A percentile compares a stretch with the other conserved stretches of the same genome.
These are phyloP conservation scores for Capsicum chinense DNA, from an alignment of 257 asterid genomes.

Conservation along the genomic window DNA sequence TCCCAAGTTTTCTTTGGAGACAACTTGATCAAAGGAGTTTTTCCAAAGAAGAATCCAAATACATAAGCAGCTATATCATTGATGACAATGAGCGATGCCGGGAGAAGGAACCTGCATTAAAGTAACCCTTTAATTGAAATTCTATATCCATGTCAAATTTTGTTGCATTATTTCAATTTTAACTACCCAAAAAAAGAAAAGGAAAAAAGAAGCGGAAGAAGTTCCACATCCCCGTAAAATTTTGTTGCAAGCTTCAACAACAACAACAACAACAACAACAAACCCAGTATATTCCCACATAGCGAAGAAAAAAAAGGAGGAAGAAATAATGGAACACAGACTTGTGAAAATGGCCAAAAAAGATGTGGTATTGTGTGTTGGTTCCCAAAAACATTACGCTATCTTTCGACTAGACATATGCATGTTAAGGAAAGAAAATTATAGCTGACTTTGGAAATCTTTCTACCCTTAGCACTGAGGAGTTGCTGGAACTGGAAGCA, in stretches of 20 bases:
- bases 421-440: neutral
- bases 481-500: too few species aligned
- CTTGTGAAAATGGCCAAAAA: neutral
- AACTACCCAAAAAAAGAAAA: neutral
- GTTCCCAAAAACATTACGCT: neutral
- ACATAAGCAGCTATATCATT: constrained; percentile 86
- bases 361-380: neutral
- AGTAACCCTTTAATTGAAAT: constrained; percentile 37
- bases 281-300: too few species aligned
- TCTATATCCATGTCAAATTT: constrained; percentile 35
- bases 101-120: constrained; percentile 93
- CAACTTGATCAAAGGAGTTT: constrained; percentile 83
- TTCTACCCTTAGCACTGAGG: too few species aligned
- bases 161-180: constrained; percentile 2
- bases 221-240: constrained; percentile 7
- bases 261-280: too few species aligned
- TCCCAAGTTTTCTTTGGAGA: constrained; percentile 97
- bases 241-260: neutral
- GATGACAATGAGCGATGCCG: constrained; percentile 86
- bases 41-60: constrained; percentile 87
- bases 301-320: neutral
- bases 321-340: neutral
- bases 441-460: neutral
- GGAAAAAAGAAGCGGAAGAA: neutral
- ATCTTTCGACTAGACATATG: neutral